phyloP scores from a whole-genome alignment of 2,329 filamentous ascomycete genomes.

The Didymella arachidicola region DNA sequence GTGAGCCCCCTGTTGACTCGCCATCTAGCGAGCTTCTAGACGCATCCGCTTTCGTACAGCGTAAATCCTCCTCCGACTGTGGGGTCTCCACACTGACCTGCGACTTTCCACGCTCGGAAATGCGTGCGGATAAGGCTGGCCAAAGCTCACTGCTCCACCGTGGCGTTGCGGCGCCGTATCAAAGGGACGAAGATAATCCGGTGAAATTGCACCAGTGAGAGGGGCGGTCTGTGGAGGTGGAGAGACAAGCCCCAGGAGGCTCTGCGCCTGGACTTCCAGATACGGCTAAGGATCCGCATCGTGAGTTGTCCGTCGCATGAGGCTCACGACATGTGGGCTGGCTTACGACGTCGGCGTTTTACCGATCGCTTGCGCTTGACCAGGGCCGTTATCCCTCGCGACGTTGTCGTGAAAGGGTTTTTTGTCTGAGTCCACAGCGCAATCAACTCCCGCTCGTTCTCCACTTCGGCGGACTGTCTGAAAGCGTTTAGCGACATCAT shows the following conservation, averaged over 20 bases:
- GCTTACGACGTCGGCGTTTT: conserved; percentile 17
- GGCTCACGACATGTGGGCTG: conserved; percentile 20
- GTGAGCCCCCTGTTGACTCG: conserved; percentile 31
- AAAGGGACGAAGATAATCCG: conserved; percentile 23
- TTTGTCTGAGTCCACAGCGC: conserved; percentile 1
- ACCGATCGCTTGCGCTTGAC: conserved; percentile 19
- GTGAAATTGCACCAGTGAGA: conserved; percentile 26
- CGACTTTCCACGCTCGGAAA: conserved; percentile 19
- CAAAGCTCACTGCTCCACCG: conserved; percentile 22
- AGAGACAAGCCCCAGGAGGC: conserved; percentile 8
- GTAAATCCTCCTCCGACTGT: conserved; percentile 25
- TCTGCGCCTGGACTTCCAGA: conserved; percentile 18
- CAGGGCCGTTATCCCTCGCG: conserved; percentile 10
- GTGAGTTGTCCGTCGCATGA: conserved; percentile 25
- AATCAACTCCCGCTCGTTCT: conserved; percentile 14
- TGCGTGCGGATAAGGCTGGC: conserved; percentile 26
- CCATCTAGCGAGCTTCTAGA: conserved; percentile 36
- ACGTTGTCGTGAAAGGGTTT: conserved; percentile 1
- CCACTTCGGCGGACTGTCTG: conserved; percentile 18
- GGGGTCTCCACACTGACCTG: conserved; percentile 31
- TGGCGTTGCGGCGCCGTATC: conserved; percentile 16
- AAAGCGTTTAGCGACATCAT: conserved; percentile 13
- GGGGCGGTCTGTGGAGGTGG: conserved; percentile 10
- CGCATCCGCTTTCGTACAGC: conserved; percentile 23
- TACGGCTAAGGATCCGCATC: conserved; percentile 24